Evolutionary conservation across 2,329 filamentous ascomycete genomes (phyloP).

Genomic region (Ophiostoma quercus): DNA sequence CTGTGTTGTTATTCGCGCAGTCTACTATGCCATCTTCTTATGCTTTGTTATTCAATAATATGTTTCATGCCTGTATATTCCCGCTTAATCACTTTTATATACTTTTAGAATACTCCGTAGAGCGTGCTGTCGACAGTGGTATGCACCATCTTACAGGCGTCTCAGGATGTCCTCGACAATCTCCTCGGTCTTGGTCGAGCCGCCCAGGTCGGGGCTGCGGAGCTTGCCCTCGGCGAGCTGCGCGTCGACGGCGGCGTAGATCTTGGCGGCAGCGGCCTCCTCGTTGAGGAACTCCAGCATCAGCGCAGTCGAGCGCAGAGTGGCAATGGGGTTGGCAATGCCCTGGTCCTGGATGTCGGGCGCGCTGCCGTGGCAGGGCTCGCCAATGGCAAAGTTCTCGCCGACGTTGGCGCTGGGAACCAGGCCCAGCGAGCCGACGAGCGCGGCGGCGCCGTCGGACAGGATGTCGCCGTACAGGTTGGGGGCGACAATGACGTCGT

Average conservation of each 20-base stretch:
- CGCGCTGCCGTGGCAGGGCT: conserved; percentile 94
- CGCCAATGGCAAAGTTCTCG: conserved; percentile 88
- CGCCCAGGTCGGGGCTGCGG: conserved; percentile 85
- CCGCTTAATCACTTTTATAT: conserved; percentile 11
- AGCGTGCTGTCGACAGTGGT: not conserved
- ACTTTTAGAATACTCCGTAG: not conserved
- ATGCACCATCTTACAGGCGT: conserved; percentile 56
- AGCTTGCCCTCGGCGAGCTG: conserved; percentile 79
- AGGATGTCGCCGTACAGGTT: conserved; percentile 98
- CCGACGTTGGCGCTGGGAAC: conserved; percentile 95
- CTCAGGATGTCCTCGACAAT: conserved; percentile 82
- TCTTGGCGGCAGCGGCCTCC: conserved; percentile 77
- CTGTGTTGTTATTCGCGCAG: not conserved
- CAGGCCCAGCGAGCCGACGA: conserved; percentile 85
- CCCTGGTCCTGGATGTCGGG: conserved; percentile 90
- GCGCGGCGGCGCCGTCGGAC: conserved; percentile 88
- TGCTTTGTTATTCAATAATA: not conserved
- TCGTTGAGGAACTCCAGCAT: conserved; percentile 96
- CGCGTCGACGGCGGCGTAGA: conserved; percentile 87
- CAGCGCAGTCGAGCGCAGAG: conserved; percentile 79
- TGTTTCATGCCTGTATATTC: not conserved
- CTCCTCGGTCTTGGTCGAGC: conserved; percentile 76
- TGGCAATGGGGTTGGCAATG: conserved; percentile 95
- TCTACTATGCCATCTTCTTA: not conserved
- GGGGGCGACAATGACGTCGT: conserved; percentile 96